A percentile compares a stretch with the other conserved stretches of the same genome.
These are phyloP conservation scores for Backusella australiensis DNA, from an alignment of 192 early-diverging fungal species.

Conservation along the genomic window DNA sequence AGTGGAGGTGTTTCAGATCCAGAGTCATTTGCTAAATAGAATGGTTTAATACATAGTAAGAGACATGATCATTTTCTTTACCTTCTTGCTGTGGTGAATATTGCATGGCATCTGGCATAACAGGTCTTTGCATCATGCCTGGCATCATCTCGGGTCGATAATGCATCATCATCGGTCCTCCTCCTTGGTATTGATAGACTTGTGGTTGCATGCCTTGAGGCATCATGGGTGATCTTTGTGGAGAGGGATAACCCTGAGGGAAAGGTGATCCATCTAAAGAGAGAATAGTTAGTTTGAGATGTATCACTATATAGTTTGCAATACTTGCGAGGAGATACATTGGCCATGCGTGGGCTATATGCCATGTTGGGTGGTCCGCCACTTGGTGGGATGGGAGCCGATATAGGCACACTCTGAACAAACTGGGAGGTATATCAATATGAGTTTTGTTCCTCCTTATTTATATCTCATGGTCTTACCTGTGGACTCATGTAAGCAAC, in stretches of 20 bases:
- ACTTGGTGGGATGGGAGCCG: slow-evolving; percentile 33
- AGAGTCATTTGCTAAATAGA: background rate
- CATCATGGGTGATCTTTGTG: slow-evolving; percentile 48
- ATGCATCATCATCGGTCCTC: slow-evolving; percentile 53
- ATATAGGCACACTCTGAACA: slow-evolving; percentile 38
- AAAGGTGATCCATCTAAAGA: slow-evolving; percentile 36
- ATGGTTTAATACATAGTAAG: too few species aligned
- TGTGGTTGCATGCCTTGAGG: slow-evolving; percentile 50
- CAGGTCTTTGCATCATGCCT: slow-evolving; percentile 48
- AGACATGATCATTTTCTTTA: background rate
- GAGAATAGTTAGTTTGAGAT: too few species aligned
- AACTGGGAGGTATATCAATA: slow-evolving; percentile 14
- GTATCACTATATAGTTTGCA: too few species aligned
- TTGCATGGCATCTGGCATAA: slow-evolving; percentile 44
- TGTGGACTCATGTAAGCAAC: slow-evolving; percentile 47
- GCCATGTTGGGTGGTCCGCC: slow-evolving; percentile 29
- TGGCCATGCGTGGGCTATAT: slow-evolving; percentile 51
- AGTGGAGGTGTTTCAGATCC: slow-evolving; percentile 10
- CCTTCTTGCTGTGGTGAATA: slow-evolving; percentile 23
- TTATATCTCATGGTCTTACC: slow-evolving; percentile 15
- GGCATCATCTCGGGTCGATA: slow-evolving; percentile 53
- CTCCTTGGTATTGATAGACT: slow-evolving; percentile 50
- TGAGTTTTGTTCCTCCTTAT: background rate
- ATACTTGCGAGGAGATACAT: slow-evolving; percentile 44
- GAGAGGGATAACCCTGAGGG: slow-evolving; percentile 50